Evolutionary conservation across 179 eudicot species (phyloP), one percentile per base, ranked within the genome.

Genomic region (Spergularia azorica): DNA sequence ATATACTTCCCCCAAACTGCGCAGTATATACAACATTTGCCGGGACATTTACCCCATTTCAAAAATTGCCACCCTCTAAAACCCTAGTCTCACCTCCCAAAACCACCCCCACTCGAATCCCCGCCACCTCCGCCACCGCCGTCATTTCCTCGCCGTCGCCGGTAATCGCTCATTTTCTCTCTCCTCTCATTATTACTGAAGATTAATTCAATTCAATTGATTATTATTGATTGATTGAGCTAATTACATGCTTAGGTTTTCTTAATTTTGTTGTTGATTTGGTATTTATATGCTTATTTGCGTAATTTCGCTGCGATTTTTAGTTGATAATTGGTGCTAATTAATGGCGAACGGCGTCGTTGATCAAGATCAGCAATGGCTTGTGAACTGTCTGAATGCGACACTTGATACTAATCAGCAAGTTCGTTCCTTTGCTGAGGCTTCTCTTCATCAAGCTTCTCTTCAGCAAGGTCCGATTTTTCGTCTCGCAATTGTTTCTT

Each of bases 301-400:
- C 51, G 18, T 38, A 48, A 9, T 43, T 68, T 51, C 52, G 50
- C 16, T 67, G 6, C 4, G 39, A 20, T 10, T 57, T 56, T 56
- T 18, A 6, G 57, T 15, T 39, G 38, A 26, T 8, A 26, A 8
- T 70, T 70, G 65, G 21, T 36, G 11, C n/a, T 6, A 82, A 80
- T 26, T 26, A 14, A 70, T 70, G 89, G 79, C 83, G 61, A 81
- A 54, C 66, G 74, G 70, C n/a, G 83, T 82, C 46, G 92, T 86
- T 50, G 97, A 95, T 87, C 84, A 90, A 72, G 97, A 95, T 79
- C 93, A 92, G 60, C 92, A 93, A 63, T 95, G 98, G 97, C 87
- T 95, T 46, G 82, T 92, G 56, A 85, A 90, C 79, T 95, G 96
- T 75, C 79, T 95, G 84, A 95, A 80, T 81, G 97, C 98, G 12